Evolutionary conservation across 2,329 filamentous ascomycete species (phyloP), one percentile per base, ranked within the genome.

Genomic region (Plectosphaerella sp.): DNA sequence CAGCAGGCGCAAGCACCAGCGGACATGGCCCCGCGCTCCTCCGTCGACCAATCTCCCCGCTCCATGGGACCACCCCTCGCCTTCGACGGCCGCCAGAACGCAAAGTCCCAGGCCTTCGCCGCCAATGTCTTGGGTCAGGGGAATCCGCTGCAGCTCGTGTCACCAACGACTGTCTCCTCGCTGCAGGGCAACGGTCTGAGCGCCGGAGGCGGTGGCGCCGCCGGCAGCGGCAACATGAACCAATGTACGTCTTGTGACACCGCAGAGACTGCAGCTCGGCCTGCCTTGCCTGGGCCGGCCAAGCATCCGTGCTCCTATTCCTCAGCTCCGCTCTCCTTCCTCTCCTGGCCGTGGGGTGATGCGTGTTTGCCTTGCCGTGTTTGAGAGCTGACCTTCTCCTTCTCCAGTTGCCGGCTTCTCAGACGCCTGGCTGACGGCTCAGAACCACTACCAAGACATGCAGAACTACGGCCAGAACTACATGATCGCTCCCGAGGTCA

Each of bases 401-500:
- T 25, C 22, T 18, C 54, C 71, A 94, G 90, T 90, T 66, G 75
- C 88, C 65, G 87, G 86, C 59, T 94, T 93, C 76, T 80, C 82
- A 57, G 89, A 90, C 74, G 89, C 91, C 66, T 93, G 89, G 87
- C 79, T 91, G 65, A 80, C 77, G 59, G 82, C 85, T 54, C 88
- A 91, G 64, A 94, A 87, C 67, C 88, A 89, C 65, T 94, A 90
- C 70, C 88, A 95, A 76, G 91, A 97, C 71, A 94, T 97, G 86
- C 91, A 94, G 73, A 90, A 86, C 67, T 91, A 92, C 65, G 91
- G 97, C 72, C 88, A 90, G 54, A 94, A 89, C 65, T 97, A 94
- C 75, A 92, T 96, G 87, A 95, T 97, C 73, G 74, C 78, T 48
- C 89, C 91, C 57, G 94, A 99, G 72, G 89, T 97, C 61, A 92